Conservation (phyloP, 306 rosid genomes). For the Bauhinia variegata region DNA sequence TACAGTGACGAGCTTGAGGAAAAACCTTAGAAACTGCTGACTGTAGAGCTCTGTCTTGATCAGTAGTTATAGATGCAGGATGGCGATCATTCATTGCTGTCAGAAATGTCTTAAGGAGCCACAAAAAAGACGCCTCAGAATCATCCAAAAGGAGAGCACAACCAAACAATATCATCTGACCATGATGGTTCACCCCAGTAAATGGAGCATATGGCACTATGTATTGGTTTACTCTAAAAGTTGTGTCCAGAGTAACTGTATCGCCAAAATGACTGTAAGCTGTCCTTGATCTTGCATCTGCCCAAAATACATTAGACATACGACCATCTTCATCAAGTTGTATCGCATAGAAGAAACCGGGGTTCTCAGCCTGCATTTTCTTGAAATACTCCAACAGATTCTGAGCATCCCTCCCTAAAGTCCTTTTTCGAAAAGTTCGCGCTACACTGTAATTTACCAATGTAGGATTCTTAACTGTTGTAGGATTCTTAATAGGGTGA, state of each 20-base stretch:
- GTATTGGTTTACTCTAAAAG: conserved; percentile 68
- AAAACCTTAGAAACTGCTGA: conserved; percentile 59
- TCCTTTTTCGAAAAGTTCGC: conserved; percentile 55
- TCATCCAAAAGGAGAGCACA: conserved; percentile 90
- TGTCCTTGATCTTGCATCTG: conserved; percentile 86
- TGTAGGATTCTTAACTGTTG: conserved; percentile 53
- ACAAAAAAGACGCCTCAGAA: conserved; percentile 82
- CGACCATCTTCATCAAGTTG: conserved; percentile 87
- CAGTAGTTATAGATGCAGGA: conserved; percentile 60
- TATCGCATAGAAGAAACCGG: conserved; percentile 90
- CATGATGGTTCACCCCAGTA: conserved; percentile 92
- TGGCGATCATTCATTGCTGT: conserved; percentile 62
- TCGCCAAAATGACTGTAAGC: conserved; percentile 93
- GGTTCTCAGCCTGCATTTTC: conserved; percentile 94
- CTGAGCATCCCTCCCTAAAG: conserved; percentile 84
- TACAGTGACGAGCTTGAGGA: conserved; percentile 65
- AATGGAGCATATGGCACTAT: conserved; percentile 85
- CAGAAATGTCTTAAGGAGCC: conserved; percentile 80
- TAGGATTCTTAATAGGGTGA: too few species aligned
- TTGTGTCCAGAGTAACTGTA: conserved; percentile 72
- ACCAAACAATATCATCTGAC: conserved; percentile 83
- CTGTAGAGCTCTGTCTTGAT: conserved; percentile 64
- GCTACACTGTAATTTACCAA: conserved; percentile 49
- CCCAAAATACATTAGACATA: conserved; percentile 86
- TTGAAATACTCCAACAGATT: conserved; percentile 87